phyloP scores from a whole-genome alignment of 176 grass and related monocot species.

The Puccinellia tenuiflora region DNA sequence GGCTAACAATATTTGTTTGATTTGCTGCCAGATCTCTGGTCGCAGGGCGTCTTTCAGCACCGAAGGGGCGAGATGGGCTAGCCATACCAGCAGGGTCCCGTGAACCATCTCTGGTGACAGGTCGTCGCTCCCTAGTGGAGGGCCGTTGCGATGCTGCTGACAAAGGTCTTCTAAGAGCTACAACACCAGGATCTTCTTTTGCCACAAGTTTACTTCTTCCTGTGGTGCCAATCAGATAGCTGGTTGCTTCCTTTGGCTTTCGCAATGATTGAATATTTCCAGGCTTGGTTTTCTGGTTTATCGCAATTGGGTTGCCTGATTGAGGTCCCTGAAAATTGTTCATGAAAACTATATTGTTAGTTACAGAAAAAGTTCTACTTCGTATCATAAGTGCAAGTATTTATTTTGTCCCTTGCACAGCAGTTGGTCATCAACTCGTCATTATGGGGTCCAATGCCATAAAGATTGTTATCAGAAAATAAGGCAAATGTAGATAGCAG shows the following conservation, averaged over 20 bases:
- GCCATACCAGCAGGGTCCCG: constrained; percentile 3
- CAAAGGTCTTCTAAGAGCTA: constrained; percentile 32
- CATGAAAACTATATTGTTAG: constrained; percentile 13
- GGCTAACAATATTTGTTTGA: constrained; percentile 23
- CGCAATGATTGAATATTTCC: constrained; percentile 33
- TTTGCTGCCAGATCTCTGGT: constrained; percentile 28
- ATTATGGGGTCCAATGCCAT: neutral
- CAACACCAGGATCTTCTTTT: constrained; percentile 24
- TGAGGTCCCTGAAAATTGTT: constrained; percentile 48
- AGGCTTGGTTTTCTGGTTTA: constrained; percentile 38
- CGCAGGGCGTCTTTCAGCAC: constrained; percentile 27
- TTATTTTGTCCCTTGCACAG: neutral
- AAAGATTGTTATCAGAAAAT: neutral
- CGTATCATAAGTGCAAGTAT: constrained; percentile 7
- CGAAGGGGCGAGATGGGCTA: constrained; percentile 26
- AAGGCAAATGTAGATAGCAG: neutral
- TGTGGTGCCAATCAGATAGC: constrained; percentile 9
- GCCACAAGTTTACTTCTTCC: constrained; percentile 23
- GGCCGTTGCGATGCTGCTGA: constrained; percentile 33
- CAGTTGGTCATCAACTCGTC: neutral
- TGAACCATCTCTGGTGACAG: constrained; percentile 32
- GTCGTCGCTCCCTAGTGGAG: constrained; percentile 16
- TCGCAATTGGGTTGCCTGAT: neutral
- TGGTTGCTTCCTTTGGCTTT: constrained; percentile 35
- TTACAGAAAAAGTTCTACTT: constrained; percentile 20